These are phyloP conservation scores for Voacanga thouarsii DNA, from an alignment of 257 asterid species.

Conservation along the genomic window DNA sequence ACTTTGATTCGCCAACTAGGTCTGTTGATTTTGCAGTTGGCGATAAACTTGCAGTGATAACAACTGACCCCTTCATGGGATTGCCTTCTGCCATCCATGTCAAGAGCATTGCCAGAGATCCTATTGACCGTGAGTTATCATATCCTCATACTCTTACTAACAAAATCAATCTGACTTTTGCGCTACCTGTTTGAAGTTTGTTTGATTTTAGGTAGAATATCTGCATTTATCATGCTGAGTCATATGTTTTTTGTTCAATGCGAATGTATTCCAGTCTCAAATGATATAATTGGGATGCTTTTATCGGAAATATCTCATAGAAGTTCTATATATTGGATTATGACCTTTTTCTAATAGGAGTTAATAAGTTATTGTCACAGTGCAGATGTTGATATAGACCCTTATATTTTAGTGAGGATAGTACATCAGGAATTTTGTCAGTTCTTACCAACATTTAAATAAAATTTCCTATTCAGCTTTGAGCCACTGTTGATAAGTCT, in stretches of 20 bases:
- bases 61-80: conserved; percentile 91
- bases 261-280: neutral
- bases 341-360: neutral
- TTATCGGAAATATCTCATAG: neutral
- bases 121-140: conserved; percentile 57
- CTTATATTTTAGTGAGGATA: neutral
- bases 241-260: neutral
- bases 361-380: neutral
- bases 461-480: neutral
- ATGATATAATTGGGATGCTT: neutral
- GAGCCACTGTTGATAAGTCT: neutral
- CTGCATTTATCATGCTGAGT: neutral
- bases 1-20: conserved; percentile 75
- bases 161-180: neutral
- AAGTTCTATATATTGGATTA: neutral
- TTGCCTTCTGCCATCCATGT: conserved; percentile 76
- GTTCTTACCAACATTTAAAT: neutral
- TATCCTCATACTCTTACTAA: neutral
- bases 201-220: neutral
- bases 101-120: conserved; percentile 58
- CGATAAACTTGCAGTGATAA: conserved; percentile 74
- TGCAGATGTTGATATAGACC: neutral
- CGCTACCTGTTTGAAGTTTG: neutral
- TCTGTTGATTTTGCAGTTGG: conserved; percentile 80
- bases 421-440: neutral